Conservation (phyloP, 2,329 filamentous ascomycete genomes). For the Fusarium annulatum region DNA sequence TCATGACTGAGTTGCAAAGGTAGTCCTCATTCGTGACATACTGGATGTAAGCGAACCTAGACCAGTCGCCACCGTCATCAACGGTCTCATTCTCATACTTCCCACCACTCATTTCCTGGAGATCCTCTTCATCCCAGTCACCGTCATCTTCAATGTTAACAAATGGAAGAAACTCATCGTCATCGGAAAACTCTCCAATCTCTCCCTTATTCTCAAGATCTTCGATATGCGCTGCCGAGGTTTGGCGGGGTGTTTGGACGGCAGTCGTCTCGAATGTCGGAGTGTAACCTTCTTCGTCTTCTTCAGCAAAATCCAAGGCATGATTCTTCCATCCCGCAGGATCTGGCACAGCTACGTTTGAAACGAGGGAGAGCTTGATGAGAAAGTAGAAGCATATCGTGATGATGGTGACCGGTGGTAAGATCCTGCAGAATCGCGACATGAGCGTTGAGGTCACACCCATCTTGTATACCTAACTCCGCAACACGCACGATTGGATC, state of each 20-base stretch:
- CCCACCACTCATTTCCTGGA: background rate
- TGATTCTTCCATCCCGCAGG: background rate
- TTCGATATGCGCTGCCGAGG: background rate
- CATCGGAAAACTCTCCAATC: background rate
- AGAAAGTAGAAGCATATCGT: background rate
- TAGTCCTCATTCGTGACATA: conserved; percentile 61
- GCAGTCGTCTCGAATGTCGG: background rate
- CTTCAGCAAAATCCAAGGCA: background rate
- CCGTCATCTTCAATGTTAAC: background rate
- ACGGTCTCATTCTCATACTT: background rate
- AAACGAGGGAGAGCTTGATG: background rate
- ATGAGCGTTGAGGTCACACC: background rate
- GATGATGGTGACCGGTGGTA: background rate
- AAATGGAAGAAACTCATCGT: background rate
- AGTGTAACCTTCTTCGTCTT: background rate
- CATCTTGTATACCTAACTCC: background rate
- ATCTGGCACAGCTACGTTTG: background rate
- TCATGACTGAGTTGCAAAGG: conserved; percentile 63
- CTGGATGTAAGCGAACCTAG: conserved; percentile 58
- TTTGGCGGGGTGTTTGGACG: background rate
- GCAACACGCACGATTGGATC: background rate
- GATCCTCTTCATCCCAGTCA: background rate
- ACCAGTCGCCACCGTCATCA: conserved; percentile 19
- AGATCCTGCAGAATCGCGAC: background rate
- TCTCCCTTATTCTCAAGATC: conserved; percentile 7